These are phyloP conservation scores for Osmanthus fragrans DNA, from an alignment of 257 asterid species.

Conservation along the genomic window DNA sequence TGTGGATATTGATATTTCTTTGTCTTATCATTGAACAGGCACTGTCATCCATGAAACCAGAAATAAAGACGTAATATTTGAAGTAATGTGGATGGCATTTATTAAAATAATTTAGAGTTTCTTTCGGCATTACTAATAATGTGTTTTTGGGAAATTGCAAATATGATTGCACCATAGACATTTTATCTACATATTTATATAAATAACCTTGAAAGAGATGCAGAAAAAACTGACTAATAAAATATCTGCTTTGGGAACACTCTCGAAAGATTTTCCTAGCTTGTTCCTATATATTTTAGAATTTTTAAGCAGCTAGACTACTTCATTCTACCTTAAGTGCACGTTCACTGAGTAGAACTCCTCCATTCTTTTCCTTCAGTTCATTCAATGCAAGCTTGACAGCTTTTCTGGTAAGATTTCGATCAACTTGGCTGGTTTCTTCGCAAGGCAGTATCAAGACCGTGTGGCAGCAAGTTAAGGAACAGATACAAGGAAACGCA, in stretches of 20 bases:
- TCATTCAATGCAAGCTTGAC: conserved; percentile 69
- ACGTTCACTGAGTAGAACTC: conserved; percentile 70
- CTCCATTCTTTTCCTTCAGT: conserved; percentile 65
- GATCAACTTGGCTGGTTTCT: conserved; percentile 36
- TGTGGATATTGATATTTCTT: not conserved
- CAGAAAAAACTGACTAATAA: not conserved
- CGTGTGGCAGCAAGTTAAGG: conserved; percentile 54
- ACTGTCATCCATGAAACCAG: conserved; percentile 1
- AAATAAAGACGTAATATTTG: not conserved
- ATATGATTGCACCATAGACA: not conserved
- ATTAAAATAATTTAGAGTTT: conserved; percentile 1
- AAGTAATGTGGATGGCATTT: not conserved
- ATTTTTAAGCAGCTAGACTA: not conserved
- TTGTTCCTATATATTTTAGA: conserved; percentile 6
- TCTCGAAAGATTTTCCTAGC: not conserved
- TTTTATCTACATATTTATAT: not conserved
- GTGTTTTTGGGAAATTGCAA: not conserved
- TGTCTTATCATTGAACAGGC: not conserved
- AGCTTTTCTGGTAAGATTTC: conserved; percentile 63
- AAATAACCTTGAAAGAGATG: not conserved
- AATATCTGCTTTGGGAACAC: not conserved
- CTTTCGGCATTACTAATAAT: not conserved
- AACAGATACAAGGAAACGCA: conserved; percentile 17
- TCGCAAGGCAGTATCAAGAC: conserved; percentile 32
- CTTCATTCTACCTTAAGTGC: conserved; percentile 66